phyloP scores from a whole-genome alignment of 2,329 filamentous ascomycete species.

The Colletotrichum noveboracense region DNA sequence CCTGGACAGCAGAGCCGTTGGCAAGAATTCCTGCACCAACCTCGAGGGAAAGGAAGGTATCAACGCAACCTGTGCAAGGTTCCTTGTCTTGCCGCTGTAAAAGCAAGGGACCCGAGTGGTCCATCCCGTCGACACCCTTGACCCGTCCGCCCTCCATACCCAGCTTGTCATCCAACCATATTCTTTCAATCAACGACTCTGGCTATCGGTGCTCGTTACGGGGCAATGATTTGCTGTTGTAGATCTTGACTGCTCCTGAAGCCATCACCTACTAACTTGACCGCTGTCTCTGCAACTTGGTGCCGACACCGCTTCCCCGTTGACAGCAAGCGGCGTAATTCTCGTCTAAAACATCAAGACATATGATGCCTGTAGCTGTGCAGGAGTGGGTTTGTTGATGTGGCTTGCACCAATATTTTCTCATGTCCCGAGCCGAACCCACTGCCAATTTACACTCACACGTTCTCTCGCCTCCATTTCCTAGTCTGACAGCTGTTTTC shows the following conservation, averaged over 20 bases:
- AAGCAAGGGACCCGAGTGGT: background rate
- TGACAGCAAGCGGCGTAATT: background rate
- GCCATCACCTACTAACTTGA: background rate
- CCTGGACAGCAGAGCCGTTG: background rate
- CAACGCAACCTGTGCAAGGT: background rate
- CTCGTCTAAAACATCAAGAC: background rate
- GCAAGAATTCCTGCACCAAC: background rate
- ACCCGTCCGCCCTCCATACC: background rate
- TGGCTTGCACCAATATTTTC: slow-evolving; percentile 5
- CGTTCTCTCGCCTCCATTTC: slow-evolving; percentile 9
- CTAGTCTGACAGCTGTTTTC: background rate
- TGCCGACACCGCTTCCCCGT: background rate
- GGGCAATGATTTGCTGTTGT: background rate
- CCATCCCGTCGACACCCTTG: background rate
- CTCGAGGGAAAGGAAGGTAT: background rate
- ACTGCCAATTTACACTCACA: background rate
- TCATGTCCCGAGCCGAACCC: background rate
- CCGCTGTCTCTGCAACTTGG: background rate
- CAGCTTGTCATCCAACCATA: too few species aligned
- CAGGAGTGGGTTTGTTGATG: background rate
- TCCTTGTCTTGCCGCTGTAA: background rate
- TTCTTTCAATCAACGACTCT: too few species aligned
- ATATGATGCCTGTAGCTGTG: background rate
- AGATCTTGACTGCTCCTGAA: background rate
- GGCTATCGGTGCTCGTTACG: too few species aligned